Evolutionary conservation across 352 stramenopile genomes (phyloP), one percentile per base, ranked within the genome.

Genomic region (Blastocystis sp.): DNA sequence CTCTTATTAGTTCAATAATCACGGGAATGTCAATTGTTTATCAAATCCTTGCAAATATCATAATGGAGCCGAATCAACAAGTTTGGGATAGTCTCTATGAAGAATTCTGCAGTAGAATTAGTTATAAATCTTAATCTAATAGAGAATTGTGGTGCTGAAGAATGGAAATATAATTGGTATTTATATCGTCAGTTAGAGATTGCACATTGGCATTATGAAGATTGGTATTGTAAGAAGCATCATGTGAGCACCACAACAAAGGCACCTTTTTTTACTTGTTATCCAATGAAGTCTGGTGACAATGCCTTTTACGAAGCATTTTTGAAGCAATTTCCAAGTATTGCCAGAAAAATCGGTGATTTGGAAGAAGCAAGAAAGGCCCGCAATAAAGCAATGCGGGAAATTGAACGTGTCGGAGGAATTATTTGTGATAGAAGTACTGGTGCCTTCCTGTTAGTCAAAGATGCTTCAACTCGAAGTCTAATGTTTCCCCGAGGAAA

Each of bases 131-230:
- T 13, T 84, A 6, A 81, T 60, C n/a, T 6, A 42, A 30, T 57
- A 84, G 73, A 58, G 13, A 58, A 66, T 35, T 68, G 44, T 19
- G 73, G 73, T 53, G 6, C 3, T 17, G 73, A 84, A n/a, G 73
- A 84, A 37, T 84, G 73, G 73, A 69, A 19, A 13, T 66, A 66
- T 24, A 58, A 58, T 40, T 84, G 73, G 73, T 84, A 69, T 68
- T 48, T 84, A 33, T 68, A 33, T 33, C 35, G 35, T 17, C 35
- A 58, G n/a, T 3, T 84, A 22, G 53, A 84, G 17, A 84, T 66
- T 48, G 37, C 42, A 35, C 44, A 53, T 27, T 84, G 73, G 73
- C 59, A 84, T 68, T 84, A 84, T 48, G 73, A 84, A 30, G 73
- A 84, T 53, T 33, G 59, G 22, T 84, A 54, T 69, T 84, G 73